These are phyloP conservation scores for Protoeuglena noctilucae DNA, from an alignment of 139 green algal species.

Conservation along the genomic window DNA sequence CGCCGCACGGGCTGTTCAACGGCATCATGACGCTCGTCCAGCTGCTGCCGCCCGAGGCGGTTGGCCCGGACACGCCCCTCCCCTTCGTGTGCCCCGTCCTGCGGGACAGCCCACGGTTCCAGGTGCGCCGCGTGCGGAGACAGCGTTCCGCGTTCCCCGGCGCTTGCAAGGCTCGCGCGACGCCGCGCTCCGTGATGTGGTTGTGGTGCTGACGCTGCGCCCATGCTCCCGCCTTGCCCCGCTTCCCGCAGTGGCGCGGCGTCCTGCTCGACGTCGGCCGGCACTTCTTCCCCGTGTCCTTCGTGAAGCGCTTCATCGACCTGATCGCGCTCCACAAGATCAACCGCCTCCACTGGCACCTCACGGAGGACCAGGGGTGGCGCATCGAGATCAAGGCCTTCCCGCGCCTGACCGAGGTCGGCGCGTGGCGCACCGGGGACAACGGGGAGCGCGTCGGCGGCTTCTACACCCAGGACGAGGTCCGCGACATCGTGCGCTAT, in stretches of 20 bases:
- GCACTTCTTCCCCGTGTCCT: slow-evolving; percentile 32
- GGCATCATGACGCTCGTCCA: slow-evolving; percentile 35
- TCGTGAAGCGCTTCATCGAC: slow-evolving; percentile 35
- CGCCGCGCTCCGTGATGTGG: not conserved
- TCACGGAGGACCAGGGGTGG: slow-evolving; percentile 54
- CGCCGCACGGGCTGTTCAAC: slow-evolving; percentile 37
- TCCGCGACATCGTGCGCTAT: slow-evolving; percentile 30
- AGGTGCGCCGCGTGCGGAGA: not conserved
- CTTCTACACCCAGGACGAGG: slow-evolving; percentile 36
- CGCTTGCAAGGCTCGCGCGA: not conserved
- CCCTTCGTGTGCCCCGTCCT: not conserved
- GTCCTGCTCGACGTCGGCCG: slow-evolving; percentile 39
- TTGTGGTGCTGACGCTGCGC: not conserved
- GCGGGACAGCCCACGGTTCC: not conserved
- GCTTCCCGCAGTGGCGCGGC: slow-evolving; percentile 22
- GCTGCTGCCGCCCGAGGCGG: slow-evolving; percentile 14
- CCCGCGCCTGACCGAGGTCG: slow-evolving; percentile 32
- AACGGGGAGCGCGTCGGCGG: slow-evolving; percentile 21
- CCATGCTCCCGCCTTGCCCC: not conserved
- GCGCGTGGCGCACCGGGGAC: slow-evolving; percentile 18
- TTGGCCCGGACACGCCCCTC: not conserved
- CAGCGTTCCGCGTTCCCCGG: not conserved
- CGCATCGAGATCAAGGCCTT: slow-evolving; percentile 31
- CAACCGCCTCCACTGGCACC: slow-evolving; percentile 46
- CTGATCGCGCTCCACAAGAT: slow-evolving; percentile 36